Evolutionary conservation across 305 asterid species (phyloP), one percentile per base, ranked within the genome.

Genomic region (Fraxinus baroniana): DNA sequence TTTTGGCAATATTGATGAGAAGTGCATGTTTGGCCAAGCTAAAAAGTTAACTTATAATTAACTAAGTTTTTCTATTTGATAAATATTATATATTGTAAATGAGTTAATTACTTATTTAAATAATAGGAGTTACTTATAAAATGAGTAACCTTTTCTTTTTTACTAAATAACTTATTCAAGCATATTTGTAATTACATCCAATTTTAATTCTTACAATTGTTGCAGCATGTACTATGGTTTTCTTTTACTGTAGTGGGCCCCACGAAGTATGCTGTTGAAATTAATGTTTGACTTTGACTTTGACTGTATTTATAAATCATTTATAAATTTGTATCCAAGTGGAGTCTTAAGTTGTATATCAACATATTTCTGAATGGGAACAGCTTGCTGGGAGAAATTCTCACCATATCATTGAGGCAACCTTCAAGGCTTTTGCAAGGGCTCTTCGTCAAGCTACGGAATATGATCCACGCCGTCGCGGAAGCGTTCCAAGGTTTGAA

Each of bases 381-480:
- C 85, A 93, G 99, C 97, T 95, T 74, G 92, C 97, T 68, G 98
- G 98, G 64, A 93, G 84, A 87, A 94, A 95, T 85, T 94, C 99
- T 84, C 98, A 95, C 89, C 99, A 93, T 88, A 94, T 95, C 64
- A 93, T 95, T 57, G 98, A 95, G 92, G 99, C 99, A 55, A 94
- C 99, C 79, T 95, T 95, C 91, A 95, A 95, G 90, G 98, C 98
- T 33, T 96, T 96, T 75, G 99, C 97, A 30, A 92, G 99, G 90
- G 99, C 99, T 84, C 98, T 96, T 82, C 91, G 98, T 55, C 99
- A 94, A 87, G 98, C 99, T 77, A 93, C 97, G 17, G 98, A 93
- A 83, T 88, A 84, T 79, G 98, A 94, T 81, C 89, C 90, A 82
- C 97, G 98, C 7, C 97, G 97, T 75, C 94, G 79, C 36, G 97